Evolutionary conservation across 2,329 filamentous ascomycete species (phyloP).

Genomic region (Microsporum ferrugineum): DNA sequence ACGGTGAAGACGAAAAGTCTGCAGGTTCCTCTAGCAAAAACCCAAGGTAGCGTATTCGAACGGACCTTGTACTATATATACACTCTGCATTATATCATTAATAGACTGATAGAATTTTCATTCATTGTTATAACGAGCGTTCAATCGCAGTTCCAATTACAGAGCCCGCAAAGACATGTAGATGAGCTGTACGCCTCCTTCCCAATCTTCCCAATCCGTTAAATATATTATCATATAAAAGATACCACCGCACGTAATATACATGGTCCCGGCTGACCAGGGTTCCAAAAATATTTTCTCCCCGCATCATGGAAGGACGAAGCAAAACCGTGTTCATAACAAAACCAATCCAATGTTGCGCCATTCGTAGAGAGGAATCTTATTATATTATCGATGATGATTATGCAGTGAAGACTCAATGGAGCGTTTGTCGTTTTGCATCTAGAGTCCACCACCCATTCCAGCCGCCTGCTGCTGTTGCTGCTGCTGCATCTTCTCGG

Average conservation of each 20-base stretch:
- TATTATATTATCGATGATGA: background rate
- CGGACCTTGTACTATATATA: background rate
- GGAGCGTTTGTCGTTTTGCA: background rate
- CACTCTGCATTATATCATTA: background rate
- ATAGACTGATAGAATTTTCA: background rate
- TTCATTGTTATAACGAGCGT: background rate
- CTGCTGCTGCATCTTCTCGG: slow-evolving; percentile 95
- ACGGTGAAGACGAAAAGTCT: background rate
- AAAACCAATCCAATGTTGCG: background rate
- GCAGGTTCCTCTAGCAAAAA: background rate
- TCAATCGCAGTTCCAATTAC: background rate
- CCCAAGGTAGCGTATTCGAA: background rate
- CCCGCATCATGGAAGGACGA: background rate
- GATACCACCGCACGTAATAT: background rate
- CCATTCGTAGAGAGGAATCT: background rate
- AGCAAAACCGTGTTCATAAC: background rate
- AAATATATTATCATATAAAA: slow-evolving; percentile 3
- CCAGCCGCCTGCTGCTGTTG: background rate
- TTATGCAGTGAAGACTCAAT: background rate
- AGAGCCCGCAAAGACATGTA: background rate
- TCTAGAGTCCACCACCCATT: background rate
- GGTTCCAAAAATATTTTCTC: background rate
- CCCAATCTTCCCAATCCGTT: background rate
- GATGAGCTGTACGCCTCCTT: background rate
- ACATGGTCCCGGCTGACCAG: background rate